These are phyloP conservation scores for Microcos paniculata DNA, from an alignment of 345 rosid species.

Conservation along the genomic window DNA sequence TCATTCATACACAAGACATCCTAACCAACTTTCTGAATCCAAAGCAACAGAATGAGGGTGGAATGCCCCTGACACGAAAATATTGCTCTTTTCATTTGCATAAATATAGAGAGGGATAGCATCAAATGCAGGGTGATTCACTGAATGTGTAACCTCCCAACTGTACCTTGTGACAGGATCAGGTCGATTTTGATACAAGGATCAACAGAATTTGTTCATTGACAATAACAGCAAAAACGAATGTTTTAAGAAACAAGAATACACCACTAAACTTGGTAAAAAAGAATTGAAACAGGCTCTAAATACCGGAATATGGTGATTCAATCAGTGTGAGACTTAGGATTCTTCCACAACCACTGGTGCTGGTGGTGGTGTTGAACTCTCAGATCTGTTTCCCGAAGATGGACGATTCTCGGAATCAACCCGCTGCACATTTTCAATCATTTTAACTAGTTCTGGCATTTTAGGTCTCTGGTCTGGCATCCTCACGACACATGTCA, in stretches of 20 bases:
- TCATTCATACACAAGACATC: neutral
- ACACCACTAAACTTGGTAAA: constrained; percentile 7
- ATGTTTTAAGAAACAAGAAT: neutral
- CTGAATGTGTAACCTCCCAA: neutral
- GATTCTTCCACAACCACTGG: constrained; percentile 28
- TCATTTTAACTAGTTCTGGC: constrained; percentile 70
- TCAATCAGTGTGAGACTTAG: constrained; percentile 18
- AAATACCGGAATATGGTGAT: neutral
- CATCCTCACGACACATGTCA: constrained; percentile 80
- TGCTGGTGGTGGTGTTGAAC: constrained; percentile 43
- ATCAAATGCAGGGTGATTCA: neutral
- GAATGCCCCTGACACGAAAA: neutral
- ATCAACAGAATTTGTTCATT: constrained; percentile 15
- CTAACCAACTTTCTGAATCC: neutral
- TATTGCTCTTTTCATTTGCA: neutral
- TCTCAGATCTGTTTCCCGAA: constrained; percentile 52
- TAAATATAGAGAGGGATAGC: neutral
- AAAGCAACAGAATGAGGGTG: neutral
- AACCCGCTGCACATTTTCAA: constrained; percentile 54
- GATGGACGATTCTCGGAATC: constrained; percentile 46
- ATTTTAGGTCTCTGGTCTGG: constrained; percentile 91
- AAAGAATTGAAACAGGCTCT: neutral
- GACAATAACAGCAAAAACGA: constrained; percentile 5
- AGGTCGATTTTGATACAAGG: neutral
- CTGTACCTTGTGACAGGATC: neutral